Base-by-base conservation (phyloP, 2,329 filamentous ascomycete species). In the Exserohilum turcica region DNA sequence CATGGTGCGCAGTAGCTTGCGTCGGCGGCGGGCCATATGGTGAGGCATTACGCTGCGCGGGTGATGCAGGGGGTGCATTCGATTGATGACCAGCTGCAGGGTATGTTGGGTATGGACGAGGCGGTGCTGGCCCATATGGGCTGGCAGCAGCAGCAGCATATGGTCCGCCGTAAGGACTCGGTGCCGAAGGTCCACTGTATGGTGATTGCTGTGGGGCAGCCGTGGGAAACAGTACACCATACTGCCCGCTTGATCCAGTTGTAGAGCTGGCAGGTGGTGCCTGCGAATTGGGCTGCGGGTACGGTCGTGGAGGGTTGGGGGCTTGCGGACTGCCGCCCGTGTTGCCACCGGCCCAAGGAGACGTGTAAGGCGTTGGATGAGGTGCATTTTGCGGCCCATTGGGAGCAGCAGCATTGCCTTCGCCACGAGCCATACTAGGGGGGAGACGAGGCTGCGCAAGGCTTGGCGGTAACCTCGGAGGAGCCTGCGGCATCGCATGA, bases 341-440 rank as follows among this genome's bases (percentile, higher is more conserved):
- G 37, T 66, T 67, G 2, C 70, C 69, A 32, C 70, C 70, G 18
- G 64, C 71, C 72, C 71, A 74, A 3, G 72, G 72, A 9, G 72
- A 74, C 3, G 70, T 66, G 40, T 74, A 74, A 12, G 72, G 70
- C 7, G 71, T 72, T 16, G 68, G 63, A 27, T 63, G 60, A 7
- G 70, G 61, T 1, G 61, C 64, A 32, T 60, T 52, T 36, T 69
- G 68, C n/a, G 70, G 51, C 27, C 64, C 57, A 27, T 64, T 52
- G 19, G 68, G 54, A 2, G 63, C 55, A 37, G 63, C 54, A 15
- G 68, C 57, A 56, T 59, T 31, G 62, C 58, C 40, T 65, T 66
- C 31, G 54, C 59, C 49, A 18, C 70, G 67, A 39, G 70, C 66
- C 56, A 74, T 67, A 45, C 72, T 74, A 1, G 72, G 72, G 31